These are phyloP conservation scores for Astrocystis sublimbata DNA, from an alignment of 495 filamentous ascomycete species.

Conservation along the genomic window DNA sequence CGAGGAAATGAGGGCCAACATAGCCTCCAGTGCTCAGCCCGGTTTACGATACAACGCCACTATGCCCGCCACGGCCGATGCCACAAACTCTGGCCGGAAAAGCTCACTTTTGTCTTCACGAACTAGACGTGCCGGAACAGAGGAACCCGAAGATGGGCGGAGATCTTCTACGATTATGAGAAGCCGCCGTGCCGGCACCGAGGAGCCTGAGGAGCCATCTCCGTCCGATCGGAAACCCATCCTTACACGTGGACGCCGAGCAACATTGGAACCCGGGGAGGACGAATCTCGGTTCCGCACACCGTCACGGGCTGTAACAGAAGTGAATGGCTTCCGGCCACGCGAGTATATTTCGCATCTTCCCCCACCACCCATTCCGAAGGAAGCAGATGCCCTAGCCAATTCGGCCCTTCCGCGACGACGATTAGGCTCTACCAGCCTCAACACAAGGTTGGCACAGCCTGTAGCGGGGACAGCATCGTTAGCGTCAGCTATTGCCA, in stretches of 20 bases:
- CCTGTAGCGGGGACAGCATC: conserved; percentile 26
- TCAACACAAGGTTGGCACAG: conserved; percentile 39
- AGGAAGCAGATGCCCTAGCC: conserved; percentile 31
- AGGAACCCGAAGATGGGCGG: conserved; percentile 50
- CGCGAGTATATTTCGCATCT: conserved; percentile 38
- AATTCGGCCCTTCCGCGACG: conserved; percentile 47
- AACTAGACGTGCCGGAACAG: conserved; percentile 45
- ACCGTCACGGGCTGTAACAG: conserved; percentile 59
- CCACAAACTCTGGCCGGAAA: conserved; percentile 38
- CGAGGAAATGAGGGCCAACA: conserved; percentile 69
- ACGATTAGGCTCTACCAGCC: conserved; percentile 39
- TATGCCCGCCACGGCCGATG: conserved; percentile 31
- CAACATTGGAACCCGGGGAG: conserved; percentile 47
- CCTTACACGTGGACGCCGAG: conserved; percentile 41
- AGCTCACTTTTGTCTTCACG: conserved; percentile 48
- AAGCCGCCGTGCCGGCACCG: conserved; percentile 47
- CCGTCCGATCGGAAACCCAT: conserved; percentile 42
- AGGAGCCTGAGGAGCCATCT: conserved; percentile 49
- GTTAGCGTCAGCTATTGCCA: conserved; percentile 22
- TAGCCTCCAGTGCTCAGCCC: conserved; percentile 48
- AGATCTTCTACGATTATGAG: conserved; percentile 44
- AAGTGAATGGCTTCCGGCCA: conserved; percentile 43
- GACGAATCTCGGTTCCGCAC: conserved; percentile 51
- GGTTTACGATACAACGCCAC: conserved; percentile 40
- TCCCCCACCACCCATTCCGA: conserved; percentile 24